A percentile compares a stretch with the other conserved stretches of the same genome.
Evolutionary conservation across 805 yeast genomes (phyloP).

Genomic region (Yarrowia sp.): DNA sequence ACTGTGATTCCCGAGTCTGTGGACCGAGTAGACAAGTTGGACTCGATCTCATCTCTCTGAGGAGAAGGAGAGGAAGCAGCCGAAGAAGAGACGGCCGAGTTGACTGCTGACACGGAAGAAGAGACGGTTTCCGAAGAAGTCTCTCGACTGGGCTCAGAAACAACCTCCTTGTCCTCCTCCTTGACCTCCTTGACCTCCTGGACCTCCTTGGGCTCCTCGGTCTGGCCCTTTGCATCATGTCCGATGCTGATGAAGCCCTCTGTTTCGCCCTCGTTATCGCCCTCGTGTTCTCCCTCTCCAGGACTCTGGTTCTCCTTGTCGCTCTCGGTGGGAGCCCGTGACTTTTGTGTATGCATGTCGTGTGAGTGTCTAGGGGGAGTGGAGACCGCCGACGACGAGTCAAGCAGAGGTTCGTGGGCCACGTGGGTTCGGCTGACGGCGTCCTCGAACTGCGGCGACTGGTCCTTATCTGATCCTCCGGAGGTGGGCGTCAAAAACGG

Average conservation of each 20-base stretch:
- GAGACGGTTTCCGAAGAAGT: not conserved
- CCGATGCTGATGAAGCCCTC: conserved; percentile 20
- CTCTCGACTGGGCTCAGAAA: not conserved
- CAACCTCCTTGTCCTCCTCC: not conserved
- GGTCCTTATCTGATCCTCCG: conserved; percentile 21
- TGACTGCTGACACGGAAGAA: not conserved
- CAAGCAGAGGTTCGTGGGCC: not conserved
- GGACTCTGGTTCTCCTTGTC: conserved; percentile 30
- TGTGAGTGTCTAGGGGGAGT: not conserved
- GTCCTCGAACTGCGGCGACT: conserved; percentile 22
- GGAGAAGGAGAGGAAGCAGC: conserved; percentile 11
- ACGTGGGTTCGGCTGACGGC: not conserved
- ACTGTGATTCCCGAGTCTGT: conserved; percentile 35
- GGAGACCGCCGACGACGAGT: not conserved
- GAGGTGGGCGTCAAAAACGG: conserved; percentile 21
- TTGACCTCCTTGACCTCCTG: conserved; percentile 2
- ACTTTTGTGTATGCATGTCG: conserved; percentile 24
- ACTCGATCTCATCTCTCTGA: conserved; percentile 13
- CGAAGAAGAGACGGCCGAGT: not conserved
- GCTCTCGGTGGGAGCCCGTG: conserved; percentile 22
- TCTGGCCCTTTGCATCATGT: too few relatives aligned
- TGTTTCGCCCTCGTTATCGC: not conserved
- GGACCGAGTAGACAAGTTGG: not conserved
- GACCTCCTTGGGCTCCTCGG: not conserved
- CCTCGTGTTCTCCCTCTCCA: too few relatives aligned